Base-by-base conservation (phyloP, 169 alveolate genomes). In the Plasmodium cynomolgi region DNA sequence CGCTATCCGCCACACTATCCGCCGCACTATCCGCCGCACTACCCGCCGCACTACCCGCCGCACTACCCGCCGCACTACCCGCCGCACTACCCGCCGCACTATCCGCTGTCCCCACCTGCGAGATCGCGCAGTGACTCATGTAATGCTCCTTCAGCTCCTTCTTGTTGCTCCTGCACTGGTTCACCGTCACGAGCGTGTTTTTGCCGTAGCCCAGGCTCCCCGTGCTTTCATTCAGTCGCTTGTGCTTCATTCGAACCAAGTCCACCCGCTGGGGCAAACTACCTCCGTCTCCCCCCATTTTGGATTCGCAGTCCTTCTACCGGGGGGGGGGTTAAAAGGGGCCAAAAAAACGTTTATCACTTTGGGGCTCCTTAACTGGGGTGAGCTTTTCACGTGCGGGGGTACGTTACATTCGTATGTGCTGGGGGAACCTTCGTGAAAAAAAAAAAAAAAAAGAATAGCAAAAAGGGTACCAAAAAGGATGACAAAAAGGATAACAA, bases 221-320 rank as follows among this genome's bases (percentile, higher is more conserved):
- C 3, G 77, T 80, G 54, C 81, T 90, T 58, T 90, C 94, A 62
- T 71, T 90, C 58, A 90, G 81, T 29, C 47, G 77, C 81, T 90
- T 90, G 31, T 90, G 80, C 79, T 90, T 90, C 94, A 90, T 90
- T 20, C 90, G 50, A 58, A 90, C 94, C 47, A 90, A 13, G 34
- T 90, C 94, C 29, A 90, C 94, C 29, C 94, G 39, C 54, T 90
- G 94, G 15, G 94, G 94, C 72, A 90, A 58, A 33, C 94, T 90
- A 23, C 94, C 94, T 17, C 94, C 94, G 75, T 90, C 94, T 62
- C 94, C 94, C 44, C 94, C 94, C 94, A 90, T 90, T 58, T 3
- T 74, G 56, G 56, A 44, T 44, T 9, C n/a, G 17, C 56, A 44
- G 47, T 20, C 50, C 23, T 56, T 54, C 23, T 8, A 62, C 1